Conservation (phyloP, 352 stramenopile species). For the Phytopythium oedochilum region DNA sequence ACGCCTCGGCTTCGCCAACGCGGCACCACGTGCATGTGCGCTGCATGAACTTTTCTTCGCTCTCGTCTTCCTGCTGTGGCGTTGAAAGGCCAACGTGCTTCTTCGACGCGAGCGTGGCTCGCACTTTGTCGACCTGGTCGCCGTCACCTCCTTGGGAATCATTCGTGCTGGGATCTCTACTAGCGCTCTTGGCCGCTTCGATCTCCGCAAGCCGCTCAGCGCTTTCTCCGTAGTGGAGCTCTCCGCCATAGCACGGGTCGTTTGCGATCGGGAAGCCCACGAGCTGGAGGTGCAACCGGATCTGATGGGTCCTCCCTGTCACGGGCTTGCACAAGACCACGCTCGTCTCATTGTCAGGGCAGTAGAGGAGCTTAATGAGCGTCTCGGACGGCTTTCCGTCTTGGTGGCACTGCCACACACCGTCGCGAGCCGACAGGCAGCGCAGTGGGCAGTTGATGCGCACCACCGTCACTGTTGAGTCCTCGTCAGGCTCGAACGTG, state of each 20-base stretch:
- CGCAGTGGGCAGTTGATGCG: slow-evolving; percentile 79
- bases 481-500: slow-evolving; percentile 40
- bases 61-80: slow-evolving; percentile 50
- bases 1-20: slow-evolving; percentile 54
- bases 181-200: slow-evolving; percentile 28
- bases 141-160: neutral
- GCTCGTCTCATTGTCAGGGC: slow-evolving; percentile 60
- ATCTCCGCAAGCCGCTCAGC: slow-evolving; percentile 39
- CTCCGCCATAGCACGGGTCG: slow-evolving; percentile 95
- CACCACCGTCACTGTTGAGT: slow-evolving; percentile 15
- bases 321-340: slow-evolving; percentile 92
- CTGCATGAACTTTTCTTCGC: slow-evolving; percentile 66
- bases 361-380: slow-evolving; percentile 51
- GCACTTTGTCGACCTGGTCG: neutral
- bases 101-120: slow-evolving; percentile 17
- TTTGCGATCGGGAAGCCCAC: slow-evolving; percentile 95
- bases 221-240: slow-evolving; percentile 89
- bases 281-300: slow-evolving; percentile 95
- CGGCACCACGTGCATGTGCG: slow-evolving; percentile 79
- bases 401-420: slow-evolving; percentile 77
- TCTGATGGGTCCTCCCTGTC: slow-evolving; percentile 97
- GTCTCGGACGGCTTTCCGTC: slow-evolving; percentile 82
- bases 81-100: slow-evolving; percentile 51
- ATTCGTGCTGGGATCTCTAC: slow-evolving; percentile 11
- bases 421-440: slow-evolving; percentile 78